Base-by-base conservation (phyloP, 2,329 filamentous ascomycete genomes). In the Phyllosticta citrichinensis region DNA sequence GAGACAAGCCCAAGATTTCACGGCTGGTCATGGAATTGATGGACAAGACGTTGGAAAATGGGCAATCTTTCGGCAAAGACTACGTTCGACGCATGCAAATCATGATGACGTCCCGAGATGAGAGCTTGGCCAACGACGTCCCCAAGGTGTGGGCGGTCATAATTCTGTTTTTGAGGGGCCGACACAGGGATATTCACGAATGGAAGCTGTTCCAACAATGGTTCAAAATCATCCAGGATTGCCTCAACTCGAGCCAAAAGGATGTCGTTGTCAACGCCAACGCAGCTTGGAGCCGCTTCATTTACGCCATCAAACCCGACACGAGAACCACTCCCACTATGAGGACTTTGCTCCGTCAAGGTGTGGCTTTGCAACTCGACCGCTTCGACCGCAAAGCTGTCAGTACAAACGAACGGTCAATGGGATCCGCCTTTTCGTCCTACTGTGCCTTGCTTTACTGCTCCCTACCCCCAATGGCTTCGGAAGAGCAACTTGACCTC, bases 111-210 rank as follows among this genome's bases (percentile, higher is more conserved):
- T 79, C 87, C 20, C 51, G 24, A 10, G 33, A 62, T n/a, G 82
- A 85, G 64, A 81, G 85, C 12, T 81, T 83, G 22, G 83, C 83
- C 10, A 73, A 80, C 0, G 79, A 84, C 50, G 91, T 96, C 0
- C 92, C 94, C 5, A 88, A 91, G 65, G 89, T 97, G 22, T 97
- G 93, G 93, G 88, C 88, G 62, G 83, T 91, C 40, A 79, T 96
- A 2, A 84, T 93, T 6, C 80, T 96, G 1, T 84, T 96, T 60
- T 78, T 97, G 55, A 85, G 88, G 58, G 78, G 74, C 63, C 75
- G 84, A 75, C 73, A 85, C 71, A 65, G 79, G 78, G 68, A 84
- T 77, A 65, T 86, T 70, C 76, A 82, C 25, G 73, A 77, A 47
- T 97, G 93, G 89, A 80, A 86, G 33, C 83, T 88, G 68, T 85